Conservation (phyloP, 495 filamentous ascomycete genomes). For the Penicillium coprophilum region DNA sequence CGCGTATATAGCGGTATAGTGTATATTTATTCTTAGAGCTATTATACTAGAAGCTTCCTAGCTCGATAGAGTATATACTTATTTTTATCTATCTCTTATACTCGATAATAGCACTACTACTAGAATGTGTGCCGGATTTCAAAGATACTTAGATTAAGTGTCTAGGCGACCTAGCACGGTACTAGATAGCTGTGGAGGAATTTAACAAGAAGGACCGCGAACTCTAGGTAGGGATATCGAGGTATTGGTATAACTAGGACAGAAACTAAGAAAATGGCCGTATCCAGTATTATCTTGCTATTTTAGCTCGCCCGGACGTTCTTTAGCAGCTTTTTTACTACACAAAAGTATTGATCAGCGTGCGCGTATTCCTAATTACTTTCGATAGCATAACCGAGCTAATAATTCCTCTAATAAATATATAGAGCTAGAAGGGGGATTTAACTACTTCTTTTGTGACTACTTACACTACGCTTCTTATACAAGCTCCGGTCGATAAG, state of each 20-base stretch:
- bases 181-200: conserved; percentile 77
- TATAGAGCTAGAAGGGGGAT: conserved; percentile 28
- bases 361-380: conserved; percentile 57
- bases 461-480: conserved; percentile 68
- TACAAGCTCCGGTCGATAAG: conserved; percentile 43
- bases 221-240: conserved; percentile 70
- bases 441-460: conserved; percentile 57
- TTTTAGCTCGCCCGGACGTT: conserved; percentile 71
- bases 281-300: conserved; percentile 81
- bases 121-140: conserved; percentile 73
- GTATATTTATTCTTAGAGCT: conserved; percentile 78
- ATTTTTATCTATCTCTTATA: conserved; percentile 80
- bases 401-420: conserved; percentile 59
- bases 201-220: conserved; percentile 69
- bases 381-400: conserved; percentile 69
- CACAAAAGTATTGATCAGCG: conserved; percentile 47
- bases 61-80: conserved; percentile 73
- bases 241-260: conserved; percentile 79
- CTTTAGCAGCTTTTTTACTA: conserved; percentile 78
- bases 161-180: conserved; percentile 72
- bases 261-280: conserved; percentile 68
- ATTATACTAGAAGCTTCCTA: conserved; percentile 65
- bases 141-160: conserved; percentile 90
- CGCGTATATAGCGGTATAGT: conserved; percentile 80
- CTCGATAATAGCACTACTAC: conserved; percentile 73